These are phyloP conservation scores for Aureobasidium zeae DNA, from an alignment of 2,329 filamentous ascomycete species.

Conservation along the genomic window DNA sequence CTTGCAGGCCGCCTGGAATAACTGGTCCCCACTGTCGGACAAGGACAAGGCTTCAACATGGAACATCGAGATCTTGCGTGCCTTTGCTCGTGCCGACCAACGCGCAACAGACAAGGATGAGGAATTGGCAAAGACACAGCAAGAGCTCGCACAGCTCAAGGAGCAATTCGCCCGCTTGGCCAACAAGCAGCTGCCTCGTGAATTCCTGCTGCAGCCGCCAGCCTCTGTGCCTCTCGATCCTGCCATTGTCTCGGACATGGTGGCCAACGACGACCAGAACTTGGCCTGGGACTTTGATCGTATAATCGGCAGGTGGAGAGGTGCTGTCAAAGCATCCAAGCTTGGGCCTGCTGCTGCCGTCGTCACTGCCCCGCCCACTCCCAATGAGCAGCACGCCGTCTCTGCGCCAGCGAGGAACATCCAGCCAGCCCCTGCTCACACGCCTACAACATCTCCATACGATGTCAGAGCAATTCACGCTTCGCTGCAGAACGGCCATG, in stretches of 20 bases:
- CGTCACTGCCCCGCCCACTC: background rate
- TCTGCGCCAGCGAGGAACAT: background rate
- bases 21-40: constrained; percentile 62
- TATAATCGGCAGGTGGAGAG: constrained; percentile 18
- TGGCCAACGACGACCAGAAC: constrained; percentile 15
- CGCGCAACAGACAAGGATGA: constrained; percentile 29
- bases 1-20: constrained; percentile 63
- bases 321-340: constrained; percentile 12
- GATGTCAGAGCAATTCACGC: constrained; percentile 1
- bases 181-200: constrained; percentile 27
- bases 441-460: constrained; percentile 2
- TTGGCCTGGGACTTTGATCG: constrained; percentile 18
- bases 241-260: constrained; percentile 13
- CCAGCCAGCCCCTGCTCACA: constrained; percentile 2
- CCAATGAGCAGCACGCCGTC: background rate
- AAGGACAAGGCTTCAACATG: constrained; percentile 35
- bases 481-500: constrained; percentile 7
- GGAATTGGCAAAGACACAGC: constrained; percentile 32
- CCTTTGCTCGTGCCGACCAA: constrained; percentile 35
- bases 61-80: constrained; percentile 39
- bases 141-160: constrained; percentile 35
- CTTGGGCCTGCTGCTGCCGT: background rate
- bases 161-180: constrained; percentile 28
- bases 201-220: constrained; percentile 23
- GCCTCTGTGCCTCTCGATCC: constrained; percentile 13